Evolutionary conservation across 352 stramenopile genomes (phyloP).

Genomic region (Phytopythium litorale): DNA sequence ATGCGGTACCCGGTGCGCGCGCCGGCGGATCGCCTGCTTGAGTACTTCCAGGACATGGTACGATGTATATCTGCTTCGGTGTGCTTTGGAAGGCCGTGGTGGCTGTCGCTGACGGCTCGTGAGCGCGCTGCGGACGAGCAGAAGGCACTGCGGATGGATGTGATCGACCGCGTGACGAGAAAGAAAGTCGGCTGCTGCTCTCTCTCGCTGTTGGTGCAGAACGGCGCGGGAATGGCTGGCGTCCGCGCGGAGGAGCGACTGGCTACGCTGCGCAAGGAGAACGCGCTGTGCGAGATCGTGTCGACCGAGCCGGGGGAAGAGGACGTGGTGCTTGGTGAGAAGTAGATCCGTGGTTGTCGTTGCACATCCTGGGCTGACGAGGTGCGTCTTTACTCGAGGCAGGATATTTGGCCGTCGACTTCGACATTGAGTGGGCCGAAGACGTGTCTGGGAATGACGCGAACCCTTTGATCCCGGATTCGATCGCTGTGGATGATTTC

Average conservation of each 20-base stretch:
- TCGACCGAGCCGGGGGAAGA: conserved; percentile 5
- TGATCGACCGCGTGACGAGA: conserved; percentile 47
- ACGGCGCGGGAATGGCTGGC: neutral
- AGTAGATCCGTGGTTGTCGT: neutral
- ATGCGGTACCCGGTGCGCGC: conserved; percentile 48
- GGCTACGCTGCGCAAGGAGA: conserved; percentile 18
- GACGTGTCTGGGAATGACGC: neutral
- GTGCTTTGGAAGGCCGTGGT: neutral
- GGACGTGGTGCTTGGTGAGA: conserved; percentile 10
- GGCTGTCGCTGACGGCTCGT: neutral
- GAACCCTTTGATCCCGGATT: neutral
- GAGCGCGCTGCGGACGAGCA: conserved; percentile 3
- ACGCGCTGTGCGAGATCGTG: conserved; percentile 42
- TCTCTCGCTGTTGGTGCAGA: conserved; percentile 16
- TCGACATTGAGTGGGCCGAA: conserved; percentile 5
- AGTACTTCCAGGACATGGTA: conserved; percentile 59
- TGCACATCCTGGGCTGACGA: conserved; percentile 17
- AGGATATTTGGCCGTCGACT: conserved; percentile 14
- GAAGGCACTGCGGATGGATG: conserved; percentile 49
- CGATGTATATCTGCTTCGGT: neutral
- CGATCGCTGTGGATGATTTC: neutral
- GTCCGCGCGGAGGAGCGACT: conserved; percentile 22
- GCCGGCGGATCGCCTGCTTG: conserved; percentile 27
- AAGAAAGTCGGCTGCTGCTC: conserved; percentile 33
- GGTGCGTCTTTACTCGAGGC: conserved; percentile 21